Base-by-base conservation (phyloP, 768 basidiomycete genomes). In the Sporobolomyces phaffii region DNA sequence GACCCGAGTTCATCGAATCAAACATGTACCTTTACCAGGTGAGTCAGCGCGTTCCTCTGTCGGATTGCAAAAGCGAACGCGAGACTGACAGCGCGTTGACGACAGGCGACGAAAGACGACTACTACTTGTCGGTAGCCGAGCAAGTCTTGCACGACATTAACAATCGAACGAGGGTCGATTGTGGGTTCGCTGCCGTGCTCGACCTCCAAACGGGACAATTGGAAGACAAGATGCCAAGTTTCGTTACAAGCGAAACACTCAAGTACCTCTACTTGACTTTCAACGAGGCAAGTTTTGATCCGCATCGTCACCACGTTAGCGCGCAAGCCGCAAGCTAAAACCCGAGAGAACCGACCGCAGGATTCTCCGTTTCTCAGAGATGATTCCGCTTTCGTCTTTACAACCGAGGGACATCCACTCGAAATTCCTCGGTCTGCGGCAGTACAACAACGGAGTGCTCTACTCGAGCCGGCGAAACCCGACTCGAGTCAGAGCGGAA, bases 331-430 rank as follows among this genome's bases (percentile, higher is more conserved):
- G n/a, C n/a, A n/a, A n/a, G n/a, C n/a, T n/a, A n/a, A n/a, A n/a
- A n/a, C n/a, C n/a, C n/a, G n/a, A n/a, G n/a, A n/a, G n/a, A n/a
- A n/a, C n/a, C n/a, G n/a, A n/a, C n/a, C n/a, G 1, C 29, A 92
- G 78, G 84, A 84, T 10, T 90, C 90, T 70, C 81, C 81, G 0
- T 74, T 92, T 29, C 85, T 91, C 73, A 78, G 76, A 4, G 87
- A 89, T 73, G 87, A 89, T 75, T 88, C 88, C 0, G 89, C 91
- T 76, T 88, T 86, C 68, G 89, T 98, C 14, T 88, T 96, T 76
- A 90, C 92, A 9, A 99, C 96, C 1, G 96, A 98, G 77, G 96
- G 94, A 0, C 96, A 99, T 75, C 82, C 91, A 29, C 80, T 99
- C 48, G 81, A 41, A 84, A 87, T n/a, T 68, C 83, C 36, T 78